Conservation (phyloP, 805 yeast genomes). For the Candida xiaguanensis region DNA sequence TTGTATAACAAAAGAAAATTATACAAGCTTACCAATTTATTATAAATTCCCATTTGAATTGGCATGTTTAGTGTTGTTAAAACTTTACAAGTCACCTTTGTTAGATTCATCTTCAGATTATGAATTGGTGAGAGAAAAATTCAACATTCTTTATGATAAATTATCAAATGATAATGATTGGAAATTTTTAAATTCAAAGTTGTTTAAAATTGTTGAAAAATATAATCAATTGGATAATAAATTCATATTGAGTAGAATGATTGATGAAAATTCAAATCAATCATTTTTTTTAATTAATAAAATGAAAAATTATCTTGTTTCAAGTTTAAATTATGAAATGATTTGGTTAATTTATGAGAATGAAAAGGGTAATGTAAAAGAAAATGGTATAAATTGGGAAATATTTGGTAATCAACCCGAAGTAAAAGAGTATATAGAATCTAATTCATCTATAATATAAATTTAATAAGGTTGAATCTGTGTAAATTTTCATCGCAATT, state of each 20-base stretch:
- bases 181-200: conserved; percentile 20
- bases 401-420: neutral
- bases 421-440: conserved; percentile 4
- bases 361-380: conserved; percentile 12
- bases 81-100: conserved; percentile 30
- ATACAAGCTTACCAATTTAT: conserved; percentile 33
- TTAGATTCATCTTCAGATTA: conserved; percentile 23
- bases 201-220: conserved; percentile 21
- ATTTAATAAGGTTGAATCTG: too few species aligned
- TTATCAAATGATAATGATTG: conserved; percentile 18
- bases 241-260: conserved; percentile 8
- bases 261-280: neutral
- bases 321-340: conserved; percentile 36
- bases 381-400: neutral
- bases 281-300: conserved; percentile 29
- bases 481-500: too few species aligned
- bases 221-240: conserved; percentile 16
- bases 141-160: conserved; percentile 18
- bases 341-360: conserved; percentile 34
- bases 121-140: conserved; percentile 19
- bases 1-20: conserved; percentile 15
- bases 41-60: conserved; percentile 36
- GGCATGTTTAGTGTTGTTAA: conserved; percentile 26
- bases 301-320: conserved; percentile 32
- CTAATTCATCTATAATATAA: conserved; percentile 18